A percentile compares a stretch with the other conserved stretches of the same genome.
Evolutionary conservation across 2,329 filamentous ascomycete genomes (phyloP).

Genomic region (Exophiala viscosa): DNA sequence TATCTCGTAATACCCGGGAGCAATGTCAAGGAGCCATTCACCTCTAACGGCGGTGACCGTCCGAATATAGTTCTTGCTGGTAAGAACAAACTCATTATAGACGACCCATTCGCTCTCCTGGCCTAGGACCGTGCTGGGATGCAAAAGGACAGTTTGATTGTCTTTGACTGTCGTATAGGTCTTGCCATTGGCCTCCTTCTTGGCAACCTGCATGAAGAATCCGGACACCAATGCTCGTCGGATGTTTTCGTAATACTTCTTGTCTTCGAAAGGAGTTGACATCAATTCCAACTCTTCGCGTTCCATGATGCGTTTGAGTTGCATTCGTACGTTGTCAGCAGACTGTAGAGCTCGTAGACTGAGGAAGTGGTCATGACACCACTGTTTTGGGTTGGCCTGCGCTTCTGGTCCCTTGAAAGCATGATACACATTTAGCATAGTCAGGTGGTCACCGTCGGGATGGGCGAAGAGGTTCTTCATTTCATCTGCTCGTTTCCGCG

Average conservation of each 20-base stretch:
- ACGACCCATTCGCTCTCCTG: slow-evolving; percentile 94
- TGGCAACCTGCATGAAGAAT: slow-evolving; percentile 99
- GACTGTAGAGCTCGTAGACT: slow-evolving; percentile 83
- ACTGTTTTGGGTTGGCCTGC: slow-evolving; percentile 73
- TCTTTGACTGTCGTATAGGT: slow-evolving; percentile 95
- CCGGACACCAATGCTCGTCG: slow-evolving; percentile 85
- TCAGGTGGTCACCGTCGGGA: slow-evolving; percentile 89
- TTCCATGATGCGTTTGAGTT: slow-evolving; percentile 97
- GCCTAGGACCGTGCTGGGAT: slow-evolving; percentile 85
- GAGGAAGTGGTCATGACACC: slow-evolving; percentile 97
- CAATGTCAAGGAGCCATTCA: slow-evolving; percentile 95
- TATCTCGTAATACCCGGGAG: slow-evolving; percentile 87
- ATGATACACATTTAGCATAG: slow-evolving; percentile 95
- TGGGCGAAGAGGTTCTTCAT: slow-evolving; percentile 96
- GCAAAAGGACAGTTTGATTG: slow-evolving; percentile 85
- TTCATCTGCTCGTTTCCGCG: slow-evolving; percentile 88
- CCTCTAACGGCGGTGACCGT: slow-evolving; percentile 88
- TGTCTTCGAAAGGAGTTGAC: slow-evolving; percentile 86
- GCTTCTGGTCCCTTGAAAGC: slow-evolving; percentile 79
- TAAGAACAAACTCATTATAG: slow-evolving; percentile 98
- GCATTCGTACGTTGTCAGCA: slow-evolving; percentile 87
- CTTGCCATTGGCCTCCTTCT: slow-evolving; percentile 84
- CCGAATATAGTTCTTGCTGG: slow-evolving; percentile 95
- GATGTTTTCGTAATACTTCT: slow-evolving; percentile 98
- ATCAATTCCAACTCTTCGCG: slow-evolving; percentile 79